Evolutionary conservation across 257 asterid genomes (phyloP).

Genomic region (Solanum gandarillasii): DNA sequence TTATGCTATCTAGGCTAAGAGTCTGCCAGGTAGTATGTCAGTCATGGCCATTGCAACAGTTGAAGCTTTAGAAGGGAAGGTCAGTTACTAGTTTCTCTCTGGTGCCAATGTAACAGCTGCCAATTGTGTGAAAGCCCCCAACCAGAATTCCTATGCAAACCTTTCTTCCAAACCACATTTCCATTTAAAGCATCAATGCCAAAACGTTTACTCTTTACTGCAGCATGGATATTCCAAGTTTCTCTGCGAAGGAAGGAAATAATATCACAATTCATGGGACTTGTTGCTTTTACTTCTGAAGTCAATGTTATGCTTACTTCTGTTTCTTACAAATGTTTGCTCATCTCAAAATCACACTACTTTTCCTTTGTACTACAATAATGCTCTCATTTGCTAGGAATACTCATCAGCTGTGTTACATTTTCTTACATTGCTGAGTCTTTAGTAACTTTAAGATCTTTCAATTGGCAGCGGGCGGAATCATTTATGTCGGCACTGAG

Average conservation of each 20-base stretch:
- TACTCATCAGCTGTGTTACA: background rate
- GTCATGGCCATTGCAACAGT: slow-evolving; percentile 47
- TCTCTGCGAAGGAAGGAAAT: background rate
- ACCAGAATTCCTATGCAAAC: background rate
- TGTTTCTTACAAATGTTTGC: background rate
- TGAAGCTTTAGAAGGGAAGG: slow-evolving; percentile 93
- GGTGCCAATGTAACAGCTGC: background rate
- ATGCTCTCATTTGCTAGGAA: background rate
- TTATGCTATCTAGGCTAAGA: slow-evolving; percentile 50
- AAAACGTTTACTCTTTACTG: background rate
- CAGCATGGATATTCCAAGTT: background rate
- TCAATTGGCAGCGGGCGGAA: slow-evolving; percentile 57
- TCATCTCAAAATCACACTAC: background rate
- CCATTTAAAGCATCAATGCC: background rate
- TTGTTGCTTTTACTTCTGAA: background rate
- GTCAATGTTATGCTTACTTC: background rate
- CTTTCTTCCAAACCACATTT: background rate
- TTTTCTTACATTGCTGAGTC: background rate
- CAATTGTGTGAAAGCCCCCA: background rate
- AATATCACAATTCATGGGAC: background rate
- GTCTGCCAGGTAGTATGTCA: slow-evolving; percentile 56
- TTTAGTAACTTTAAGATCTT: background rate
- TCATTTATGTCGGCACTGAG: slow-evolving; percentile 56
- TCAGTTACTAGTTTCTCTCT: slow-evolving; percentile 20
- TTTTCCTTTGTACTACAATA: background rate